Base-by-base conservation (phyloP, 768 basidiomycete species). In the Ramaria sp. region DNA sequence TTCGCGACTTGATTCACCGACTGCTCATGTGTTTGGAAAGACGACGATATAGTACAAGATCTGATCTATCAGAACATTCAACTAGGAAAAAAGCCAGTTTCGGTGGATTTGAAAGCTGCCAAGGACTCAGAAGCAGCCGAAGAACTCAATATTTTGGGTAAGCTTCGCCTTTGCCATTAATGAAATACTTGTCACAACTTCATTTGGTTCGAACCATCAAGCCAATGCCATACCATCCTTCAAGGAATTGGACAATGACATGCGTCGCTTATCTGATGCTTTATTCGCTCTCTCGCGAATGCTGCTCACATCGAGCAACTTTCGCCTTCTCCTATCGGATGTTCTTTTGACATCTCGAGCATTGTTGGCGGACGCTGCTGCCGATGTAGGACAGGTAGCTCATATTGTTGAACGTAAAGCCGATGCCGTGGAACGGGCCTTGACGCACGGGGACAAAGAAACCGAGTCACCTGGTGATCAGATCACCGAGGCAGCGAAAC, bases 11-110 rank as follows among this genome's bases (percentile, higher is more conserved):
- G 15, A 7, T 28, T 47, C 28, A 47, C 2, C 10, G 15, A 13
- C 16, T 44, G n/a, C n/a, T 25, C 18, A 20, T 20, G 18, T 42
- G n/a, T 34, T 20, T 30, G 25, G 20, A 13, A 54, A 65, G 64
- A 55, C 18, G 64, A 65, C 44, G 55, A 64, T 49, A 58, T 34
- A 44, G 7, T 64, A 9, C 64, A 65, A 32, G 62, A 64, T n/a
- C 18, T 65, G 3, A 22, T 64, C 6, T 62, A 56, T 37, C 58
- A 58, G 20, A 42, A 49, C 13, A 18, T 41, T 25, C 44, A 55
- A 16, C 56, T 63, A 12, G 25, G 50, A 15, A 24, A 55, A 8
- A 36, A 41, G 3, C 58, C 64, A 1, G 47, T 64, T 22, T 48
- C 52, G 3, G 53, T 64, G 8, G 53, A 63, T 25, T 42, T 49